Evolutionary conservation across 129 eudicot species (phyloP), one percentile per base, ranked within the genome.

Genomic region (Saposhnikovia divaricata): DNA sequence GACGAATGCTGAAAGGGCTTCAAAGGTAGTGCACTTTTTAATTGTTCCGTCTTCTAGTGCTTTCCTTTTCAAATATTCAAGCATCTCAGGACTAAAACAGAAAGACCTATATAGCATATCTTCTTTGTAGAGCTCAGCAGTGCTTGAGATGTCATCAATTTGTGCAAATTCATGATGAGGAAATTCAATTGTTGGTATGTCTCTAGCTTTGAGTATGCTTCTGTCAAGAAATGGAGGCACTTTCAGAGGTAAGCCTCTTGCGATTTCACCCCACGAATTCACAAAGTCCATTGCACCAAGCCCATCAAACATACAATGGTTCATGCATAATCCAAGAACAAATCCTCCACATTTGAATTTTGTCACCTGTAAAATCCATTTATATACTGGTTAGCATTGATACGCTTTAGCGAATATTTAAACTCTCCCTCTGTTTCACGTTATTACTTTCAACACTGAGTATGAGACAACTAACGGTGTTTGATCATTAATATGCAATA

Each of bases 341-440:
- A 93, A 93, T 37, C 97, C 97, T 82, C 98, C 98, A 81, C 97
- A 91, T 50, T 86, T 91, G 89, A 91, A 93, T 72, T 91, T 93
- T 72, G 98, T 93, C 78, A 93, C 98, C 98, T 93, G 85, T 2
- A 78, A 6, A 27, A 73, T 78, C 59, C 74, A 43, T 27, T 72
- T 65, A 25, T 19, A 51, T 6, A 23, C 53, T 43, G 16, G 38
- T 72, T 43, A 72, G 34, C 46, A 42, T 72, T 2, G 0, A 39
- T 51, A 51, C 7, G 16, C 12, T 40, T 40, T 8, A 40, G 45
- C 14, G 12, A 9, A 19, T 3, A 16, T 31, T 28, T 28, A 12
- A 13, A 3, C 2, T 65, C 71, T 55, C 27, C 65, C 65, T 18
- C 65, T 55, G 68, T 61, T 23, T 23, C 6, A 61, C 5, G 69